Base-by-base conservation (phyloP, 2,329 filamentous ascomycete species). In the Alternaria gaisen region DNA sequence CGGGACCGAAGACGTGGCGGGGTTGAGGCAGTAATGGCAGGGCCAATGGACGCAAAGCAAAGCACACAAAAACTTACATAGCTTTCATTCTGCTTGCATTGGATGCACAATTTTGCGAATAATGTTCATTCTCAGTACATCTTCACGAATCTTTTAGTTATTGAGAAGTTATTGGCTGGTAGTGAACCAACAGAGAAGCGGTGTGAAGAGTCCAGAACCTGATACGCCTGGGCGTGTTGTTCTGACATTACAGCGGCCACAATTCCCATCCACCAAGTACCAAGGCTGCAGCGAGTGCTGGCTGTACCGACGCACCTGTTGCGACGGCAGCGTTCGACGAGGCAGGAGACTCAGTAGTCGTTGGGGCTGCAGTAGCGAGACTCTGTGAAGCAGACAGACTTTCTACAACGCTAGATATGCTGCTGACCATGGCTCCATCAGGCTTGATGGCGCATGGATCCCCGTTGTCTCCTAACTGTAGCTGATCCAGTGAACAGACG, bases 321-420 rank as follows among this genome's bases (percentile, higher is more conserved):
- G 30, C 30, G 30, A 48, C 10, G 16, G 46, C 46, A n/a, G 12
- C 30, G 12, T 48, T 48, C 8, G 46, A 36, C 2, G 46, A n/a
- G 30, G 18, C 32, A 36, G 46, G 32, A 30, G 18, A 48, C 20
- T 48, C 46, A 18, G 46, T 36, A 48, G 46, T 48, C 16, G 30
- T 48, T 48, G 46, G 30, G 20, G 30, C 34, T 18, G 46, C 20
- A 48, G 46, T 34, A 48, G 46, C 46, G n/a, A 48, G 28, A 11
- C 46, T 48, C 34, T 48, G 46, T 34, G 18, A 32, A 48, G 46
- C 20, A 48, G 46, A 48, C 46, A 36, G 22, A 20, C 18, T 48
- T 18, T 32, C 30, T 28, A 48, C 44, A 1, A 20, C 28, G 20
- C 10, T 34, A 32, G 44, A 48, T 18, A 48, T 48, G 44, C 44